These are phyloP conservation scores for Canna indica DNA, from an alignment of 176 grass and related monocot species.

Conservation along the genomic window DNA sequence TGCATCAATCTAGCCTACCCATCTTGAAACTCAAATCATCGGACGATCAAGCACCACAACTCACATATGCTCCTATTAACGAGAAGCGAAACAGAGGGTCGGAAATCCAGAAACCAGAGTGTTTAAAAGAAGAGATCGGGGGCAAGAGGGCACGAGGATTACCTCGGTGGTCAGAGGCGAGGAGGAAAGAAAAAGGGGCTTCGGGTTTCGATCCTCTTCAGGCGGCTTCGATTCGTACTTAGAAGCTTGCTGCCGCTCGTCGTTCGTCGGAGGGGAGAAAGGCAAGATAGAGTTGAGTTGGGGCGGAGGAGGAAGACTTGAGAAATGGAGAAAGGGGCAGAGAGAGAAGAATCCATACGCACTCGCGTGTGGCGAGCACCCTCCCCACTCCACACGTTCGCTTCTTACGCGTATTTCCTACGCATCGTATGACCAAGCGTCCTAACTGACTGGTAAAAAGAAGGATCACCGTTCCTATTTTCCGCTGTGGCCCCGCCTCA, in stretches of 20 bases:
- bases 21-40: background rate
- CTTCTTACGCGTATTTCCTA: no score
- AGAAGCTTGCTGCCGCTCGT: background rate
- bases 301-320: background rate
- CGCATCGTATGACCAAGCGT: no score
- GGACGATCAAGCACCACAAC: background rate
- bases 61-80: no score
- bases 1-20: background rate
- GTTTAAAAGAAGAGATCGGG: background rate
- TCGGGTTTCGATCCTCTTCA: background rate
- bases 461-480: no score
- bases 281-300: background rate
- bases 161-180: background rate
- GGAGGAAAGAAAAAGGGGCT: background rate
- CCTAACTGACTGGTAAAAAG: no score
- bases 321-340: background rate
- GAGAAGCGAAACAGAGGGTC: background rate
- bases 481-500: no score
- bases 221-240: background rate
- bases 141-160: background rate
- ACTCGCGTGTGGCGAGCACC: constrained; percentile 21
- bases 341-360: background rate
- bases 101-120: background rate
- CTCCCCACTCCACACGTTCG: background rate
- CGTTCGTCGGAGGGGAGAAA: background rate